A percentile compares a stretch with the other conserved stretches of the same genome.
phyloP scores from a whole-genome alignment of 139 green algal species.

The Haematococcus lacustris region DNA sequence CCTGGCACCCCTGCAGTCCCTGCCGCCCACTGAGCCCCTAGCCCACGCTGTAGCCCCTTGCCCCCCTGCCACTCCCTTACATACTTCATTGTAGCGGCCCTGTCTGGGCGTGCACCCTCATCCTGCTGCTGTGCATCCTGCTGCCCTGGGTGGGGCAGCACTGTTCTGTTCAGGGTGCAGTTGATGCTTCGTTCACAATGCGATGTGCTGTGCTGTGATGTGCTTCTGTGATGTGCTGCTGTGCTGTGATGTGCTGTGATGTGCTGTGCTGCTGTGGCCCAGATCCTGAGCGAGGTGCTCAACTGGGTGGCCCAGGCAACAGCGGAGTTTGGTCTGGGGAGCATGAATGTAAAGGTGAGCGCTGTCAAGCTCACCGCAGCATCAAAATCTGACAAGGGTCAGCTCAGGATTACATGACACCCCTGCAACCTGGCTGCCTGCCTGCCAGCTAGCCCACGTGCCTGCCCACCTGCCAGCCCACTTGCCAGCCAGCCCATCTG shows the following conservation, averaged over 20 bases:
- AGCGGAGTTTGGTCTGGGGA: slow-evolving; percentile 73
- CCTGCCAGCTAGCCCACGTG: too few species aligned
- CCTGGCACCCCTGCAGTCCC: neutral
- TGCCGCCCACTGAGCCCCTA: neutral
- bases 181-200: neutral
- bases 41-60: too few species aligned
- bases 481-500: too few species aligned
- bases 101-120: too few species aligned
- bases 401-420: too few species aligned
- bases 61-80: too few species aligned
- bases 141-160: neutral
- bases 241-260: neutral
- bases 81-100: too few species aligned
- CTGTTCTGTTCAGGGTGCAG: neutral
- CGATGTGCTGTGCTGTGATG: neutral
- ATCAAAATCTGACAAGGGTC: too few species aligned
- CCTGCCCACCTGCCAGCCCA: too few species aligned
- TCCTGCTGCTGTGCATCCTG: too few species aligned
- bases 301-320: slow-evolving; percentile 69
- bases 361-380: neutral
- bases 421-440: too few species aligned
- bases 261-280: slow-evolving; percentile 2
- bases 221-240: neutral
- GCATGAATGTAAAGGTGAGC: slow-evolving; percentile 49
- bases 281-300: slow-evolving; percentile 78